Evolutionary conservation across 139 green algal genomes (phyloP), one percentile per base, ranked within the genome.

Genomic region (Ettlia oleoabundans): DNA sequence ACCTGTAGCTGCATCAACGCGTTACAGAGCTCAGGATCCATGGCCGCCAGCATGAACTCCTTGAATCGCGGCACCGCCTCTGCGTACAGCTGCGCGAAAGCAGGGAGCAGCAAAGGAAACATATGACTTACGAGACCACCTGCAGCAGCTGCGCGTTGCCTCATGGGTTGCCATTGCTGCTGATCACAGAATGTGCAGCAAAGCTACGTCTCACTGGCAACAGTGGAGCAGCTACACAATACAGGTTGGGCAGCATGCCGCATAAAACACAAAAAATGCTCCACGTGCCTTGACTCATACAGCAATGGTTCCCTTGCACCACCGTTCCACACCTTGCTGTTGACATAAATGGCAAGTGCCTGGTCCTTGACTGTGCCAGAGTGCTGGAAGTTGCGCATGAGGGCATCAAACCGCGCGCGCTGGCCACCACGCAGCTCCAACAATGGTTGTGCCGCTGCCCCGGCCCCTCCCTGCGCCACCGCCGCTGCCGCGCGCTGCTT

Each of bases 331-430:
- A 75, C 77, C 68, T 75, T 80, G 21, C 69, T 55, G 55, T 89
- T 90, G 9, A 90, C 77, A 58, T 90, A 90, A 30, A 90, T 66
- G 33, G 80, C 87, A n/a, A 89, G 73, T 1, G 87, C 81, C 66
- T 85, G 77, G 53, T 90, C 84, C 55, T 83, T 76, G 6, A 85
- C 76, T 4, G 38, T 51, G 1, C 67, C 75, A 35, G 71, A 85
- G 1, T 63, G 58, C 22, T 52, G 30, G 38, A 90, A 83, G 37
- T 69, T 51, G 28, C 76, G 83, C 55, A 84, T 65, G 40, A 81
- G 55, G n/a, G 76, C 63, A 24, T 86, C 52, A 41, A 76, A 66
- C 1, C 81, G 81, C 6, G 82, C 80, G 41, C 68, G 63, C 64
- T 88, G 69, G 19, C 80, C 85, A 1, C 84, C 71, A 42, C 86